Conservation (phyloP, 768 basidiomycete genomes). For the Lentinula aciculospora region DNA sequence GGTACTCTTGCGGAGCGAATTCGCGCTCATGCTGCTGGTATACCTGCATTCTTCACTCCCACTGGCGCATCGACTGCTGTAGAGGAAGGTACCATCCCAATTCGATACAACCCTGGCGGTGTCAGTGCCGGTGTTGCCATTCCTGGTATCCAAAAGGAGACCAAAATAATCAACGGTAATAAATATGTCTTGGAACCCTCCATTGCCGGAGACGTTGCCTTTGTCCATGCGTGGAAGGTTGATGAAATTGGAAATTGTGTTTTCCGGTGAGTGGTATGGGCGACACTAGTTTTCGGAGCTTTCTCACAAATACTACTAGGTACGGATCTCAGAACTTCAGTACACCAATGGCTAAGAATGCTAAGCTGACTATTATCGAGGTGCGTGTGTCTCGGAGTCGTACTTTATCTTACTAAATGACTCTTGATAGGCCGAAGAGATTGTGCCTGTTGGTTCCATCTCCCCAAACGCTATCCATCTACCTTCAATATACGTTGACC, state of each 20-base stretch:
- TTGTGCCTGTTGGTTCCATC: conserved; percentile 77
- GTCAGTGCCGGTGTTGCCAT: conserved; percentile 63
- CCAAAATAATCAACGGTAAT: conserved; percentile 71
- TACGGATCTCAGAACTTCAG: conserved; percentile 88
- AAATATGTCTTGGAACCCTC: conserved; percentile 79
- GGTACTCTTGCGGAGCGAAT: conserved; percentile 87
- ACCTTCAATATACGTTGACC: conserved; percentile 84
- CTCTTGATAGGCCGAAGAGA: conserved; percentile 70
- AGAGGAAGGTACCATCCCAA: conserved; percentile 73
- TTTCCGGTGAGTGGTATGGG: conserved; percentile 55
- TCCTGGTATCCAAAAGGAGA: conserved; percentile 72
- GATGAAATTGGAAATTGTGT: conserved; percentile 89
- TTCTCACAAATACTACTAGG: conserved; percentile 27
- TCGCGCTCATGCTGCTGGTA: conserved; percentile 85
- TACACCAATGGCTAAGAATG: conserved; percentile 83
- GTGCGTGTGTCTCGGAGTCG: conserved; percentile 26
- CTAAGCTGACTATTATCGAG: conserved; percentile 88
- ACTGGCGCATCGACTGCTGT: conserved; percentile 85
- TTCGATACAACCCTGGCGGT: conserved; percentile 76
- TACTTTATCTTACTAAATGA: not conserved
- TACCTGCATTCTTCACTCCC: conserved; percentile 91
- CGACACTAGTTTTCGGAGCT: not conserved
- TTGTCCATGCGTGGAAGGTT: conserved; percentile 88
- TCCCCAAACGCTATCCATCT: conserved; percentile 80
- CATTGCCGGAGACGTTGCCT: conserved; percentile 76